A percentile compares a stretch with the other conserved stretches of the same genome.
These are phyloP conservation scores for Globisporangium spinosum DNA, from an alignment of 352 stramenopile species.

Conservation along the genomic window DNA sequence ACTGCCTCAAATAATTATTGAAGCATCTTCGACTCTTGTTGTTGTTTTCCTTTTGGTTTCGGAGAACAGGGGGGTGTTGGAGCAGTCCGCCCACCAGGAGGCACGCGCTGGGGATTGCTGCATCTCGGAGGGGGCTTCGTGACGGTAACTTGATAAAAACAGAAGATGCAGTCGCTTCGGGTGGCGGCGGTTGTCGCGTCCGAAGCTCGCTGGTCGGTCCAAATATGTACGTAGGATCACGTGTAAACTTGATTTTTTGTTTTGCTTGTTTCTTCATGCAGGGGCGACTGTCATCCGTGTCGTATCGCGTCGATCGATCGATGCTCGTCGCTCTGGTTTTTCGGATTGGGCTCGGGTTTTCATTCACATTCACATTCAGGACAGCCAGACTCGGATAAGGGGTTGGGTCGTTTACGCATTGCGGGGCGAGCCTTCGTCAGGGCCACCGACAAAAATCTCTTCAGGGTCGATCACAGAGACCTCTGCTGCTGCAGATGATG, in stretches of 20 bases:
- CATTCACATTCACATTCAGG: conserved; percentile 13
- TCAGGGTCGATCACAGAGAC: conserved; percentile 52
- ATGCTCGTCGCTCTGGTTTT: not conserved
- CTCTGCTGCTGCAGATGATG: conserved; percentile 12
- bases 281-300: not conserved
- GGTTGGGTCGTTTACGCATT: conserved; percentile 26
- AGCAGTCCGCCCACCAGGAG: not conserved
- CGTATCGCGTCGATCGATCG: not conserved
- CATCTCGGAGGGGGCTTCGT: not conserved
- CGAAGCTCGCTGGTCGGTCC: conserved; percentile 5
- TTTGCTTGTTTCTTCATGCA: not conserved
- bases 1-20: conserved; percentile 21
- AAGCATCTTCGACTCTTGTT: conserved; percentile 20
- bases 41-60: conserved; percentile 9
- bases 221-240: conserved; percentile 20
- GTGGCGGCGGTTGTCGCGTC: not conserved
- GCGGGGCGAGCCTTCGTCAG: conserved; percentile 32
- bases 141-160: conserved; percentile 20
- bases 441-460: conserved; percentile 48
- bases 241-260: conserved; percentile 11
- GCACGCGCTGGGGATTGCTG: not conserved
- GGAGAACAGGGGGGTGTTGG: conserved; percentile 4
- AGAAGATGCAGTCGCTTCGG: conserved; percentile 21
- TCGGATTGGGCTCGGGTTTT: conserved; percentile 1
- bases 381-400: not conserved